Base-by-base conservation (phyloP, 257 asterid species). In the Asclepias syriaca region DNA sequence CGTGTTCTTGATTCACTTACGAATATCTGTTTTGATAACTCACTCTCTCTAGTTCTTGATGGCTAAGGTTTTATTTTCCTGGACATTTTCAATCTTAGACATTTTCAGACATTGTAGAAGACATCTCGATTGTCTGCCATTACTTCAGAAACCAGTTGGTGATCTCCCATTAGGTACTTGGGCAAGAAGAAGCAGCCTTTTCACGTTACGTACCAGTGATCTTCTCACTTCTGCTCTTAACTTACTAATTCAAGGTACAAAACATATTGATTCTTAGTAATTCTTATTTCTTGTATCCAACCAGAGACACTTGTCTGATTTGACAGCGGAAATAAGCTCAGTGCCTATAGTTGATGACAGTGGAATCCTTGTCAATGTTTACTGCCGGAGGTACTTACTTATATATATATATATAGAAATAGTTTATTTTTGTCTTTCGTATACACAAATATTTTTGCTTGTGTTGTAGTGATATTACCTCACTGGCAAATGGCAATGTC, bases 241-340 rank as follows among this genome's bases (percentile, higher is more conserved):
- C 61, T 72, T 90, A 50, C 76, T 90, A 61, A 84, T 90, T 27
- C 83, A 82, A 86, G 96, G 96, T 34, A 29, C 34, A 2, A 29
- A 29, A 29, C 34, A 29, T 24, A 24, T 24, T 24, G 27, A 24
- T 24, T 24, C 27, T 24, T 24, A 24, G 27, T 24, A 24, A 24
- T 24, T 24, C 27, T 24, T 24, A 24, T 24, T 24, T 24, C 27
- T 24, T 24, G 27, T 24, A 24, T 24, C 27, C 27, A 24, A 24
- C 27, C 27, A 24, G 27, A 24, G 27, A 24, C 27, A 24, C 27
- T 24, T 46, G 16, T 66, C 21, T 72, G 56, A 61, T 70, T 66
- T 79, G 73, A 51, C 92, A 89, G 94, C 87, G 70, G 80, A 78
- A 69, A 78, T 89, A 79, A 87, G 96, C 72, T 86, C 94, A 39